A percentile compares a stretch with the other conserved stretches of the same genome.
These are phyloP conservation scores for Penicillium waksmanii DNA, from an alignment of 495 filamentous ascomycete genomes.

Conservation along the genomic window DNA sequence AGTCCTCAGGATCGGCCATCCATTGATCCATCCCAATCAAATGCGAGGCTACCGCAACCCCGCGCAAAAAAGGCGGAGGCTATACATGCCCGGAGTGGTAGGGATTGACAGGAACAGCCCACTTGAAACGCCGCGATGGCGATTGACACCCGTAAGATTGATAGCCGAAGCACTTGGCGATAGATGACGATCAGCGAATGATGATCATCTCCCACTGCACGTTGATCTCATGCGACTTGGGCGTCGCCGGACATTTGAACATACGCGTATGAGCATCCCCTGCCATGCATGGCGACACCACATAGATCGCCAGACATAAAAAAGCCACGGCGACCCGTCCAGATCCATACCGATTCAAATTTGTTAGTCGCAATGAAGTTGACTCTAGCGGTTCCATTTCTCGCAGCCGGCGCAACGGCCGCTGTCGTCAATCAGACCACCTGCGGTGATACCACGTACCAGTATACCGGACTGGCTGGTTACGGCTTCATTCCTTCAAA, in stretches of 20 bases:
- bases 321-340: conserved; percentile 3
- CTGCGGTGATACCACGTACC: conserved; percentile 67
- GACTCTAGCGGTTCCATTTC: conserved; percentile 20
- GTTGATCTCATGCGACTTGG: conserved; percentile 7
- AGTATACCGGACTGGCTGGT: conserved; percentile 71
- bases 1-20: background rate
- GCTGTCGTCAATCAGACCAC: conserved; percentile 54
- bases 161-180: conserved; percentile 19
- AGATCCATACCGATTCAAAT: background rate
- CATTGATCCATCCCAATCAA: background rate
- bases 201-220: conserved; percentile 13
- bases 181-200: conserved; percentile 18
- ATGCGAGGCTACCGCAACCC: background rate
- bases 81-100: conserved; percentile 5
- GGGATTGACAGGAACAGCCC: conserved; percentile 3
- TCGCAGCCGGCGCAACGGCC: conserved; percentile 22
- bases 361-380: conserved; percentile 26
- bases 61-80: conserved; percentile 4
- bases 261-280: background rate
- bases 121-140: background rate
- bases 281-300: background rate
- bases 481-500: conserved; percentile 66
- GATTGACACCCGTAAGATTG: conserved; percentile 6
- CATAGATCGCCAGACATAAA: background rate
- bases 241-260: background rate